Base-by-base conservation (phyloP, 306 rosid species). In the Myrica gale region DNA sequence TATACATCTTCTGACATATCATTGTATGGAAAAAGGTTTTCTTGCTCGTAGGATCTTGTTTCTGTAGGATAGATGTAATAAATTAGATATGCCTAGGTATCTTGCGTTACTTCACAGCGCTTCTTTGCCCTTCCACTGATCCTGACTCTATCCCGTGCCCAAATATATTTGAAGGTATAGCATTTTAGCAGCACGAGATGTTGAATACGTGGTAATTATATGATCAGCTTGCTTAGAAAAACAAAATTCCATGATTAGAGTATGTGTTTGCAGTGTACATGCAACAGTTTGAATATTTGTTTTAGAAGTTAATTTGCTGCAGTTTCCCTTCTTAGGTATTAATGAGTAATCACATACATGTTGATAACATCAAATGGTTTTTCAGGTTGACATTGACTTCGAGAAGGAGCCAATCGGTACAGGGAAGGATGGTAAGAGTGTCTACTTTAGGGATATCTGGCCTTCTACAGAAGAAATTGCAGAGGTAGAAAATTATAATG, bases 301-400 rank as follows among this genome's bases (percentile, higher is more conserved):
- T 32, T 32, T 66, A 45, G 54, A 68, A 37, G 20, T 62, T 39
- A 39, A 13, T 63, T 5, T 17, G 23, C 52, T 13, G 70, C 44
- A 6, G 41, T 71, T 9, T 77, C 3, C 4, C 10, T 4, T 42
- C 15, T 17, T 43, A 17, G 50, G 17, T 41, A 42, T 66, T 66
- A 5, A 44, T 68, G 52, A 44, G 10, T 44, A 9, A 12, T 69
- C 45, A 7, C 50, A 37, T 20, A n/a, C 9, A 41, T 26, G 7
- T 15, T 13, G 32, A 32, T 80, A 42, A 79, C 70, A 19, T 84
- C 55, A 65, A 76, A 66, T 45, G 74, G 52, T 71, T 72, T 80
- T 80, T 76, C 91, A 94, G 98, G 97, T 90, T 74, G 94, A 91
- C 81, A 92, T 94, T 74, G 98, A 94, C 84, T 94, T 94, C 37